Percentiles rank a stretch among this genome's conserved stretches.
Evolutionary conservation across 768 basidiomycete species (phyloP).

Genomic region (Xerocomellus chrysenteron): DNA sequence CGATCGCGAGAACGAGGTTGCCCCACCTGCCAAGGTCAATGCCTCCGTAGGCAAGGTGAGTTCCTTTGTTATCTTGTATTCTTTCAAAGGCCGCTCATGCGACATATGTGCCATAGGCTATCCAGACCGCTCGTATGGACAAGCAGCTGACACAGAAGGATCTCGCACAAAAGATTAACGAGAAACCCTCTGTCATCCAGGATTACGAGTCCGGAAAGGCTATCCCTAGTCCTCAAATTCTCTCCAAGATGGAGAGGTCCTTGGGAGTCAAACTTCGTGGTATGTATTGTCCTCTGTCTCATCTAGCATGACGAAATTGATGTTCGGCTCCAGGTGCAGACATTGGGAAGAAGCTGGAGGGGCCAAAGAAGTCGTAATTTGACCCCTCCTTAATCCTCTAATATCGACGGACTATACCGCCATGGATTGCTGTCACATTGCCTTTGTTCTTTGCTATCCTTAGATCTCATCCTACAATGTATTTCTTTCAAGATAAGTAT

Average conservation of each 20-base stretch:
- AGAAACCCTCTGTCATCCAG: constrained; percentile 84
- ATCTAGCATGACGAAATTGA: constrained; percentile 2
- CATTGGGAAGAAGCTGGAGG: constrained; percentile 86
- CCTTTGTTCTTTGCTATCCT: constrained; percentile 8
- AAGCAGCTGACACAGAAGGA: constrained; percentile 88
- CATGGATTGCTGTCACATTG: constrained; percentile 19
- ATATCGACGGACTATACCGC: constrained; percentile 29
- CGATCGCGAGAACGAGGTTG: constrained; percentile 93
- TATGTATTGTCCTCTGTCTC: constrained; percentile 33
- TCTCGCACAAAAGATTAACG: constrained; percentile 88
- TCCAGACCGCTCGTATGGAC: constrained; percentile 76
- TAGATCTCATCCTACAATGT: constrained; percentile 29
- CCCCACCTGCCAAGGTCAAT: constrained; percentile 80
- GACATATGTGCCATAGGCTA: constrained; percentile 52
- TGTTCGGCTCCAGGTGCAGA: constrained; percentile 51
- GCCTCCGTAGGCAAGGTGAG: constrained; percentile 71
- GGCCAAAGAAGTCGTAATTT: constrained; percentile 67
- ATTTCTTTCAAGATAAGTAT: constrained; percentile 10
- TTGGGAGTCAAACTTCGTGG: constrained; percentile 90
- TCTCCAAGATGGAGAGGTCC: constrained; percentile 83
- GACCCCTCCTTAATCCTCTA: constrained; percentile 37
- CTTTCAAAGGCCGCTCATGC: neutral
- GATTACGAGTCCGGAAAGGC: constrained; percentile 90
- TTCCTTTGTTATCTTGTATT: neutral
- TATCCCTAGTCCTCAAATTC: constrained; percentile 81